Conservation (phyloP, 306 rosid genomes). For the Aeschynomene evenia region DNA sequence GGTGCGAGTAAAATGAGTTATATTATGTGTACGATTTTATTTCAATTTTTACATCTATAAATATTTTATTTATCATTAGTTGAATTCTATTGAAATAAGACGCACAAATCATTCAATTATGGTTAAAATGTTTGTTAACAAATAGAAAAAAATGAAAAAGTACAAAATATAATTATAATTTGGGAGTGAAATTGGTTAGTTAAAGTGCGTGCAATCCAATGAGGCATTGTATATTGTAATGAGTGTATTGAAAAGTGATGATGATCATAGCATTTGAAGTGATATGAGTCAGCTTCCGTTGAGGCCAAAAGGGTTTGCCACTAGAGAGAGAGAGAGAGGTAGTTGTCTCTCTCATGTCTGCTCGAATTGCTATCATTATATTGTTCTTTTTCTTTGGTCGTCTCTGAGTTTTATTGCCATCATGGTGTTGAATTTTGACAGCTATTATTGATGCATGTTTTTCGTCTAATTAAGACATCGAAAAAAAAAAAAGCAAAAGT, state of each 20-base stretch:
- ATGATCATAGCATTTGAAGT: slow-evolving; percentile 11
- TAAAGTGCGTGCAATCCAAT: slow-evolving; percentile 16
- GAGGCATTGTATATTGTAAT: background rate
- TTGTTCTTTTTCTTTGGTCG: background rate
- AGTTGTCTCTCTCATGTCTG: background rate
- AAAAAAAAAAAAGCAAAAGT: background rate
- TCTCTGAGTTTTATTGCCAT: background rate
- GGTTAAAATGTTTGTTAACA: no score
- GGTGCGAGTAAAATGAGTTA: no score
- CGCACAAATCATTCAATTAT: no score
- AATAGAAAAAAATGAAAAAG: no score
- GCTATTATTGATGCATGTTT: background rate
- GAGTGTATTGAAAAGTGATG: slow-evolving; percentile 4
- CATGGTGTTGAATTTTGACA: slow-evolving; percentile 4
- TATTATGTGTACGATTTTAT: no score
- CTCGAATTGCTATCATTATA: background rate
- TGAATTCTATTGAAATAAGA: no score
- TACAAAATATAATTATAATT: no score
- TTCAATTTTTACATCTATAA: no score
- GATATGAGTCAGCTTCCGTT: slow-evolving; percentile 34
- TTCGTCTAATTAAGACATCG: background rate
- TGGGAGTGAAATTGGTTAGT: background rate
- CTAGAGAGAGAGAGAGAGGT: background rate
- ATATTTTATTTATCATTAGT: no score
- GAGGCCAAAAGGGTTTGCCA: slow-evolving; percentile 19